Conservation (phyloP, 2,329 filamentous ascomycete species). For the Coniochaeta hoffmannii region DNA sequence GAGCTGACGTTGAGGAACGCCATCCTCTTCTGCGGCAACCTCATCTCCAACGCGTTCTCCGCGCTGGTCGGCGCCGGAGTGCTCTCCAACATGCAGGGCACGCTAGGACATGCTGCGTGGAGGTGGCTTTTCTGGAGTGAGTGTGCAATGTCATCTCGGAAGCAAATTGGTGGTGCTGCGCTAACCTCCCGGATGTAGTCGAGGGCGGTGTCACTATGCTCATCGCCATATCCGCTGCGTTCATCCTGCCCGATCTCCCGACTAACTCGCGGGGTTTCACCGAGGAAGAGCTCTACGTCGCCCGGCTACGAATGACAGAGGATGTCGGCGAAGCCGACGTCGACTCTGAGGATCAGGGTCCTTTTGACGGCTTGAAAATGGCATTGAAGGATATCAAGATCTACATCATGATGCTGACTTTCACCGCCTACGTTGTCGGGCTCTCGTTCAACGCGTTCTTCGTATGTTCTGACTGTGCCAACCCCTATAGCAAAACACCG, state of each 20-base stretch:
- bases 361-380: constrained; percentile 48
- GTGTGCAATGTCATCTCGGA: neutral
- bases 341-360: constrained; percentile 40
- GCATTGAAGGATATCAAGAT: constrained; percentile 54
- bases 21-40: constrained; percentile 51
- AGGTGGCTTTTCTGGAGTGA: constrained; percentile 50
- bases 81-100: constrained; percentile 48
- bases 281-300: constrained; percentile 48
- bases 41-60: constrained; percentile 53
- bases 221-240: constrained; percentile 36
- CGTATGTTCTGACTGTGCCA: constrained; percentile 19
- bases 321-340: constrained; percentile 50
- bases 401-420: constrained; percentile 56
- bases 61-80: constrained; percentile 53
- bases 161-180: too few species aligned
- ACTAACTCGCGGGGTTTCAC: constrained; percentile 51
- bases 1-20: constrained; percentile 48
- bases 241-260: constrained; percentile 47
- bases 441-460: constrained; percentile 53
- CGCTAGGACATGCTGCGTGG: constrained; percentile 48
- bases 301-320: constrained; percentile 47
- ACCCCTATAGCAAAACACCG: too few species aligned
- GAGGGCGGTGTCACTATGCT: constrained; percentile 46
- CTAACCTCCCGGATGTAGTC: constrained; percentile 22
- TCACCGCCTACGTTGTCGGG: constrained; percentile 54